phyloP scores from a whole-genome alignment of 2,329 filamentous ascomycete species.

The Aspergillus quadrilineatus region DNA sequence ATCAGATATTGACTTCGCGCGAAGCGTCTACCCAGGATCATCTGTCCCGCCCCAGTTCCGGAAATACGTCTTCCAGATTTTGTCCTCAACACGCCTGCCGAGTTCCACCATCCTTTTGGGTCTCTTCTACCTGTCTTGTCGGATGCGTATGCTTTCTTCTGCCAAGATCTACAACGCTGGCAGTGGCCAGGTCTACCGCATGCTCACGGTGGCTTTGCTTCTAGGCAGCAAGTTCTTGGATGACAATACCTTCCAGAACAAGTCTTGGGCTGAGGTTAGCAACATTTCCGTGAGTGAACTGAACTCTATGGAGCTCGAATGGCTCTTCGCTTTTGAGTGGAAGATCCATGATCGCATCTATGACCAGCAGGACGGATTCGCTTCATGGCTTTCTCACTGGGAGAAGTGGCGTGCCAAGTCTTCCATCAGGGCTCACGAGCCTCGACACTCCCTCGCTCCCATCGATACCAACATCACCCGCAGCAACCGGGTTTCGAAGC shows the following conservation, averaged over 20 bases:
- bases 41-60: conserved; percentile 72
- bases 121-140: conserved; percentile 82
- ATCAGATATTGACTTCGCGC: conserved; percentile 62
- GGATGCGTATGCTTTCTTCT: conserved; percentile 71
- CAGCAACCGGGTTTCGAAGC: conserved; percentile 51
- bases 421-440: conserved; percentile 47
- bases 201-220: conserved; percentile 80
- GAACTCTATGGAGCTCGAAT: conserved; percentile 82
- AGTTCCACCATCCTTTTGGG: conserved; percentile 88
- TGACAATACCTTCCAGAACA: conserved; percentile 97
- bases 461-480: conserved; percentile 65
- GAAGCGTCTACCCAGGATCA: conserved; percentile 63
- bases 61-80: conserved; percentile 87
- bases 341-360: conserved; percentile 82
- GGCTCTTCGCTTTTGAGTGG: conserved; percentile 81
- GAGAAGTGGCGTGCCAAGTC: conserved; percentile 59
- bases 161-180: conserved; percentile 55
- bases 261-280: conserved; percentile 93
- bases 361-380: conserved; percentile 67
- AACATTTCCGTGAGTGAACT: conserved; percentile 81
- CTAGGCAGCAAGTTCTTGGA: conserved; percentile 94
- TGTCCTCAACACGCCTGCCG: conserved; percentile 84
- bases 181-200: conserved; percentile 76
- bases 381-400: conserved; percentile 66
- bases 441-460: conserved; percentile 55